These are phyloP conservation scores for Lachancea thermotolerans DNA, from an alignment of 805 yeast genomes.

Conservation along the genomic window DNA sequence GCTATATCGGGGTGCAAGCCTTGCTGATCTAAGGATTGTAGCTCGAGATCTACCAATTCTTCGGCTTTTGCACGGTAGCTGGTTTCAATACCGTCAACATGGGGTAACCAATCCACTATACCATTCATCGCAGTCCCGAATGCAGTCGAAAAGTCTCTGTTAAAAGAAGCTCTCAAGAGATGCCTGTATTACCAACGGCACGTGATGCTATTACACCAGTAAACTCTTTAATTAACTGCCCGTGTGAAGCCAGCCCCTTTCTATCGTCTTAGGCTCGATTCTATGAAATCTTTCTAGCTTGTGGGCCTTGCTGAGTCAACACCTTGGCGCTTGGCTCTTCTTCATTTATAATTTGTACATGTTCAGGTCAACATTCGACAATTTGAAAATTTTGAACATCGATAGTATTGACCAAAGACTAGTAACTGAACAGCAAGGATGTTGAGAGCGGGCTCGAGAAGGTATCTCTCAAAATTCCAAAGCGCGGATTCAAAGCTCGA, in stretches of 20 bases:
- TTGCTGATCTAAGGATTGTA: slow-evolving; percentile 18
- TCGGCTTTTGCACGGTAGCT: slow-evolving; percentile 9
- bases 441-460: slow-evolving; percentile 29
- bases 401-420: too few species aligned
- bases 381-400: not conserved
- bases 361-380: too few species aligned
- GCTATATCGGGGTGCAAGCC: slow-evolving; percentile 16
- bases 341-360: too few species aligned
- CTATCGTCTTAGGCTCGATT: too few species aligned
- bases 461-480: slow-evolving; percentile 13
- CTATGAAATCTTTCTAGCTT: too few species aligned
- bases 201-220: too few species aligned
- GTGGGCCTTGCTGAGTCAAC: too few species aligned
- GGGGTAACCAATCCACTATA: slow-evolving; percentile 18
- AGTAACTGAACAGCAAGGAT: slow-evolving; percentile 4
- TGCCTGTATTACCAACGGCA: too few species aligned
- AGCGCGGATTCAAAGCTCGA: slow-evolving; percentile 26
- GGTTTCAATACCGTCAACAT: slow-evolving; percentile 4
- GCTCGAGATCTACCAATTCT: slow-evolving; percentile 13
- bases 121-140: not conserved
- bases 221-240: too few species aligned
- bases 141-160: not conserved
- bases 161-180: too few species aligned
- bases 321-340: too few species aligned
- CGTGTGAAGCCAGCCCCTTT: too few species aligned